Evolutionary conservation across 331 rosid species (phyloP).

Genomic region (Quercus phellos): DNA sequence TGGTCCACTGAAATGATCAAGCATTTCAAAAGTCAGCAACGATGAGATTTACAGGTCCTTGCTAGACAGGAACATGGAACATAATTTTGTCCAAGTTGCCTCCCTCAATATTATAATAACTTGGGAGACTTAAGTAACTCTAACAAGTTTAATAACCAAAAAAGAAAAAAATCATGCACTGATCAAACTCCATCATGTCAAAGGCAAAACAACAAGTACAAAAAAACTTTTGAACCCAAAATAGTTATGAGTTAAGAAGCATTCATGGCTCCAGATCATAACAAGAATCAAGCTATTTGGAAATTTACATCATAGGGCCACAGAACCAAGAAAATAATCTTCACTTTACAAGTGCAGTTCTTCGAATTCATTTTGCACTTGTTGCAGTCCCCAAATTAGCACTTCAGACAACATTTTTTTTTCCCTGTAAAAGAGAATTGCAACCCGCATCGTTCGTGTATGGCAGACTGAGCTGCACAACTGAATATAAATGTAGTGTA

Average conservation of each 20-base stretch:
- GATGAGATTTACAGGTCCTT: not conserved
- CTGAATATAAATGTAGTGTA: too few relatives aligned
- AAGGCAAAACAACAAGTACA: not conserved
- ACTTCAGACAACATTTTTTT: not conserved
- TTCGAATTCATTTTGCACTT: conserved; percentile 22
- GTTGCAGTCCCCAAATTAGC: conserved; percentile 19
- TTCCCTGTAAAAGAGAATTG: too few relatives aligned
- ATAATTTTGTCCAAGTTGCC: not conserved
- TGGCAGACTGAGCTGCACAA: too few relatives aligned
- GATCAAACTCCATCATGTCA: not conserved
- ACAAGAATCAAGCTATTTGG: not conserved
- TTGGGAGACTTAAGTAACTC: not conserved
- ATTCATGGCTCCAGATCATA: not conserved
- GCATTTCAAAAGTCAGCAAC: not conserved
- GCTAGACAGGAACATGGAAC: not conserved
- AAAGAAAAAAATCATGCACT: not conserved
- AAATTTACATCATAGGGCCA: not conserved
- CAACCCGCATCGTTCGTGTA: too few relatives aligned
- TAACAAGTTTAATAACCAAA: not conserved
- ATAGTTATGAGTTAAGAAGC: not conserved
- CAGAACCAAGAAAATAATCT: not conserved
- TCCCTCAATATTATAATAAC: not conserved
- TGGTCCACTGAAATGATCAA: not conserved
- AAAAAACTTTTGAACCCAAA: not conserved
- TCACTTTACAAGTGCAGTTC: conserved; percentile 16